Percentiles rank a stretch among this genome's conserved stretches.
phyloP scores from a whole-genome alignment of 1,139 yeast species.

The Pichia sp. region DNA sequence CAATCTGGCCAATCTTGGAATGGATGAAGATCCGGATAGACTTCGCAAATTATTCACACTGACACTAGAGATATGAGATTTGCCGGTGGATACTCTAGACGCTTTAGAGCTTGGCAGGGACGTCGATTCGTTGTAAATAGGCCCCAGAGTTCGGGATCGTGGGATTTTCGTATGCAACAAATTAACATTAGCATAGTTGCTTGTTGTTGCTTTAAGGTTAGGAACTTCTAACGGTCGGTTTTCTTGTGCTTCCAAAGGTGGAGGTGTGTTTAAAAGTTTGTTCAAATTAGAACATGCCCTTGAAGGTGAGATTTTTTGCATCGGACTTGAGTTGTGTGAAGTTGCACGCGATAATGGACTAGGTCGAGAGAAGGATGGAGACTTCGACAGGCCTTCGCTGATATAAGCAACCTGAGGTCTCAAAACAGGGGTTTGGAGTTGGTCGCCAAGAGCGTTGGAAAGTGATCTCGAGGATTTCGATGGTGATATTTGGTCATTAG shows the following conservation, averaged over 20 bases:
- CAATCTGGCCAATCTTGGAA: constrained; percentile 20
- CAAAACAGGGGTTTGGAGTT: constrained; percentile 4
- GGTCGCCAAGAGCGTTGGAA: not conserved
- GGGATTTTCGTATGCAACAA: not conserved
- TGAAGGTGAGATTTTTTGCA: constrained; percentile 29
- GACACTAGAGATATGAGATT: constrained; percentile 8
- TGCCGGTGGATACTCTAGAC: constrained; percentile 5
- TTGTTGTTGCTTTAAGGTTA: not conserved
- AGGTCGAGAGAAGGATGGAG: constrained; percentile 19
- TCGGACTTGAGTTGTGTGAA: constrained; percentile 2
- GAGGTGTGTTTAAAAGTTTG: constrained; percentile 12
- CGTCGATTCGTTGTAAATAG: not conserved
- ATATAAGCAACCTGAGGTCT: not conserved
- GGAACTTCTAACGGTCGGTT: not conserved
- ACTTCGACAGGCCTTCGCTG: constrained; percentile 6
- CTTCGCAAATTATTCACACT: constrained; percentile 4
- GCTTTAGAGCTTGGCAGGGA: constrained; percentile 17
- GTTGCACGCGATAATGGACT: not conserved
- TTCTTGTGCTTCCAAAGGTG: constrained; percentile 11
- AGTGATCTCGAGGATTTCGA: constrained; percentile 14
- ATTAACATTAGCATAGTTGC: no score
- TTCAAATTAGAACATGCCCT: constrained; percentile 23
- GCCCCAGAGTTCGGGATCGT: constrained; percentile 6
- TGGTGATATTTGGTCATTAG: constrained; percentile 16
- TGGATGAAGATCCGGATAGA: constrained; percentile 19